phyloP scores from a whole-genome alignment of 2,329 filamentous ascomycete species.

The Beauveria asiatica region DNA sequence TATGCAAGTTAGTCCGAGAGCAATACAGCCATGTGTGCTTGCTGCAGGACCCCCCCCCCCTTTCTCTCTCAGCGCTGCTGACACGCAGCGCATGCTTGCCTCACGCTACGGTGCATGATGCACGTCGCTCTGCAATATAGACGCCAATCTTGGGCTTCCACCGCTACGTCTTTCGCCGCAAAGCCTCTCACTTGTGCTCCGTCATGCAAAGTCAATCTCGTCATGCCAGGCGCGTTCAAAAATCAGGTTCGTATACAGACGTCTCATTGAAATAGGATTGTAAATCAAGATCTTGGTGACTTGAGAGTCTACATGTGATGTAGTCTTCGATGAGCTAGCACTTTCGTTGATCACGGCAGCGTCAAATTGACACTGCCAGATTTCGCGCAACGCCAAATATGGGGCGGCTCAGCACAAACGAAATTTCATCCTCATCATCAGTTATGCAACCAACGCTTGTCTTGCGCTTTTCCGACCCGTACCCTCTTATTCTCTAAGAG shows the following conservation, averaged over 20 bases:
- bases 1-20: too few species aligned
- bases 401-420: not conserved
- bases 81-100: not conserved
- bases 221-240: slow-evolving; percentile 33
- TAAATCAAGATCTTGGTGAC: too few species aligned
- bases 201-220: slow-evolving; percentile 26
- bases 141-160: too few species aligned
- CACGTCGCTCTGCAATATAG: not conserved
- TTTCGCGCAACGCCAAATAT: not conserved
- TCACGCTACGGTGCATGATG: not conserved
- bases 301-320: too few species aligned
- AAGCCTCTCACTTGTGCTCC: slow-evolving; percentile 26
- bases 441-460: not conserved
- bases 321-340: too few species aligned
- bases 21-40: not conserved
- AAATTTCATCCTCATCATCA: too few species aligned
- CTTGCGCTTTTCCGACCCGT: not conserved
- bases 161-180: not conserved
- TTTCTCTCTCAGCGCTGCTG: not conserved
- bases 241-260: too few species aligned
- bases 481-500: not conserved
- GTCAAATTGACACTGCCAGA: too few species aligned
- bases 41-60: not conserved
- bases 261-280: too few species aligned
- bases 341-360: too few species aligned